Evolutionary conservation across 2,329 filamentous ascomycete species (phyloP).

Genomic region (Mollisia scopiformis): DNA sequence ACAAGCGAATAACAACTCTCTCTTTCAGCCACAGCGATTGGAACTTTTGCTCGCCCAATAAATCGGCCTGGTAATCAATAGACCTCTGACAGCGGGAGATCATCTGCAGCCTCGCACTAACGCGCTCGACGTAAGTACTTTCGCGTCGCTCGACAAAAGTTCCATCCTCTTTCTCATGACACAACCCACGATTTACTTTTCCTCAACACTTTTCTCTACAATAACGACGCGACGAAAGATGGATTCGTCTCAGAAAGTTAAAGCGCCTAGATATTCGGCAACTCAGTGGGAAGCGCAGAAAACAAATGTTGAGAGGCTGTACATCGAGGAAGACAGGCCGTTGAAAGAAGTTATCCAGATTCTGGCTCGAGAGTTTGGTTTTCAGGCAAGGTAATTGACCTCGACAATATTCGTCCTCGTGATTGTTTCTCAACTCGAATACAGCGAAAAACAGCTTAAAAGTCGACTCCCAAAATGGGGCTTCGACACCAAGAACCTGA

Average conservation of each 20-base stretch:
- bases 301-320: constrained; percentile 4
- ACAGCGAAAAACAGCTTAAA: constrained; percentile 14
- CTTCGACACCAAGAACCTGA: constrained; percentile 13
- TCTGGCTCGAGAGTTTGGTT: neutral
- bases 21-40: neutral
- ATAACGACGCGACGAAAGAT: neutral
- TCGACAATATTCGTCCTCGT: neutral
- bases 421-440: neutral
- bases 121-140: neutral
- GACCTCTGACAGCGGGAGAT: neutral
- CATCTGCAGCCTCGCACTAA: neutral
- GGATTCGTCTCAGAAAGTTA: neutral
- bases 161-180: neutral
- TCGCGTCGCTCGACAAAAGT: neutral
- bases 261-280: constrained; percentile 6
- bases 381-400: constrained; percentile 5
- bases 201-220: neutral
- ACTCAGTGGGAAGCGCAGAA: constrained; percentile 10
- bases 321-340: constrained; percentile 3
- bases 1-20: constrained; percentile 2
- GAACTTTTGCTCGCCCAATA: constrained; percentile 14
- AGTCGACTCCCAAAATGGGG: constrained; percentile 13
- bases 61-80: neutral
- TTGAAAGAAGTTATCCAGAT: constrained; percentile 10
- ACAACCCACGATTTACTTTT: neutral